Evolutionary conservation across 2,329 filamentous ascomycete species (phyloP).

Genomic region (Domatiomyces globalis): DNA sequence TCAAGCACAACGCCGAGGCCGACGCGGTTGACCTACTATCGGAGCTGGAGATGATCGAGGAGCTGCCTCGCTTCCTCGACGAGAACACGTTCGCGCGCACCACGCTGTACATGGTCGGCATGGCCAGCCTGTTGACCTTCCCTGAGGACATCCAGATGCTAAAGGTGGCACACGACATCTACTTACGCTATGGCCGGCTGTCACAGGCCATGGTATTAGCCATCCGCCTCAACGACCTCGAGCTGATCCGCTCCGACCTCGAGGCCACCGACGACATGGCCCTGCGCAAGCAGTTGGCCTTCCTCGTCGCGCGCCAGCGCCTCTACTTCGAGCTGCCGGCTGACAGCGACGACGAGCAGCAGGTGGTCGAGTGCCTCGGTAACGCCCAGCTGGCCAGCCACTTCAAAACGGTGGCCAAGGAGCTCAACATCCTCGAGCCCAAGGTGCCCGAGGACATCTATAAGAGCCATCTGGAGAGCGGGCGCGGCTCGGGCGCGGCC

Average conservation of each 20-base stretch:
- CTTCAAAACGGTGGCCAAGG: slow-evolving; percentile 87
- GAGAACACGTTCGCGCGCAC: slow-evolving; percentile 87
- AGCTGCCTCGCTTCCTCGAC: slow-evolving; percentile 78
- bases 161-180: slow-evolving; percentile 81
- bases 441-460: slow-evolving; percentile 98
- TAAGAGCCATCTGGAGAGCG: slow-evolving; percentile 96
- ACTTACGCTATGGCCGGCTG: slow-evolving; percentile 81
- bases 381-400: slow-evolving; percentile 81
- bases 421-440: slow-evolving; percentile 90
- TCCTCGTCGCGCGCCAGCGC: slow-evolving; percentile 80
- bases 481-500: slow-evolving; percentile 81
- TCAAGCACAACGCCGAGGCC: slow-evolving; percentile 94
- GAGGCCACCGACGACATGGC: slow-evolving; percentile 64
- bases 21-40: slow-evolving; percentile 95
- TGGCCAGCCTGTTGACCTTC: slow-evolving; percentile 94
- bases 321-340: slow-evolving; percentile 60
- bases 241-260: slow-evolving; percentile 71
- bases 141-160: slow-evolving; percentile 96
- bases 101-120: slow-evolving; percentile 96
- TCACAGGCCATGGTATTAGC: slow-evolving; percentile 88
- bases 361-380: slow-evolving; percentile 68
- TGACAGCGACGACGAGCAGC: slow-evolving; percentile 53
- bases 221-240: slow-evolving; percentile 77
- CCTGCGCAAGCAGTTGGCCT: slow-evolving; percentile 84
- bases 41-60: slow-evolving; percentile 91